Evolutionary conservation across 2,329 filamentous ascomycete species (phyloP), one percentile per base, ranked within the genome.

Genomic region (Aspergillus amoenus): DNA sequence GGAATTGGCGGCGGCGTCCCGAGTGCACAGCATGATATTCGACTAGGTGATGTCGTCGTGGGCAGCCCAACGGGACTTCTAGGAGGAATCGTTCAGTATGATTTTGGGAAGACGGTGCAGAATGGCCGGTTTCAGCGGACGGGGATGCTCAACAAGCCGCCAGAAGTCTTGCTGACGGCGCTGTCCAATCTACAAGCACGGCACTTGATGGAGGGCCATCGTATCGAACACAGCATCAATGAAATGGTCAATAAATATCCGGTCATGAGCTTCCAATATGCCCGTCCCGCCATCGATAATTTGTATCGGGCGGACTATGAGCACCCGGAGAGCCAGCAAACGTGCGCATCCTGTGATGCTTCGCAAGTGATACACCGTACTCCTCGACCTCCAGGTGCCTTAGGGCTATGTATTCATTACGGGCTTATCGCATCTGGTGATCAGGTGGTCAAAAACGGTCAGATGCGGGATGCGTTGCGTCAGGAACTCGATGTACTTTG

Each of bases 1-100:
- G 60, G 57, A 17, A 56, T 61, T 22, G 55, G 55, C 57, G 62
- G 61, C 3, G 62, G 62, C 0, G 59, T 61, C 8, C 62, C 61
- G 2, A 43, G 15, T 6, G 50, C 49, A 17, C 44, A 4, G 1
- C 40, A 42, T 2, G 55, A 64, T 12, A 61, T 68, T 53, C 59
- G 57, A 11, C 37, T 67, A 5, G 64, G 65, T 5, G 64, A 44
- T 15, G 41, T 44, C 4, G 41, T 44, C 5, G 41, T 44, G 4
- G 22, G 41, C 41, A 44, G 22, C 8, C 41, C 41, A 22, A 21
- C 3, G 9, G 41, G 17, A 7, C 22, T 22, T 9, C 51, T 32
- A n/a, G 37, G 55, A 4, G 61, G 61, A 1, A 24, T 55, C 4
- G 42, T 44, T 4, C 41, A 44, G 21, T 44, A 44, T 44, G 41